These are phyloP conservation scores for Penicillium maclennaniae DNA, from an alignment of 495 filamentous ascomycete genomes.

Conservation along the genomic window DNA sequence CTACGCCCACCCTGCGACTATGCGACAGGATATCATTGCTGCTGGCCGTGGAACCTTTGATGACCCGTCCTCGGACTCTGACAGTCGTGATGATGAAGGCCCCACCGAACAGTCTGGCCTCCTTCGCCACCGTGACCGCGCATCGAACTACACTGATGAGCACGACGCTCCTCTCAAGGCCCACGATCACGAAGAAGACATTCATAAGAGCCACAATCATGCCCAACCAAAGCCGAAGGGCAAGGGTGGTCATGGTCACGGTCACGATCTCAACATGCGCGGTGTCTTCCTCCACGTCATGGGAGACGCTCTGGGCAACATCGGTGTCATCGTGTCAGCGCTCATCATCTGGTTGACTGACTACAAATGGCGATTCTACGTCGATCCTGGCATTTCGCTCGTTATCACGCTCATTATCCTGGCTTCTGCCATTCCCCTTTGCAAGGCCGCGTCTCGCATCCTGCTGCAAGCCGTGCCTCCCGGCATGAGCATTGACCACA, in stretches of 20 bases:
- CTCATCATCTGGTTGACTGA: constrained; percentile 87
- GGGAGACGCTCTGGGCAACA: constrained; percentile 93
- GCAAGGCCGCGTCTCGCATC: constrained; percentile 88
- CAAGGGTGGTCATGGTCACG: constrained; percentile 59
- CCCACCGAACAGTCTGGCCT: constrained; percentile 41
- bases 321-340: constrained; percentile 92
- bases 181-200: constrained; percentile 26
- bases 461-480: constrained; percentile 89
- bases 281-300: constrained; percentile 95
- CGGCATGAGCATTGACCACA: constrained; percentile 80
- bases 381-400: constrained; percentile 91
- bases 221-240: constrained; percentile 63
- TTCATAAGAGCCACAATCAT: constrained; percentile 66
- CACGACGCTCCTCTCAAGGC: constrained; percentile 13
- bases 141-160: constrained; percentile 40
- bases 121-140: constrained; percentile 31
- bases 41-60: constrained; percentile 55
- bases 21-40: constrained; percentile 86
- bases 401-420: constrained; percentile 96
- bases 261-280: constrained; percentile 96
- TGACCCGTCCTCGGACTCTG: constrained; percentile 52
- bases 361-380: constrained; percentile 67
- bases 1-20: constrained; percentile 81
- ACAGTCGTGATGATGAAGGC: constrained; percentile 44
- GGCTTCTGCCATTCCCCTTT: constrained; percentile 82